These are phyloP conservation scores for Platanthera zijinensis DNA, from an alignment of 106 monocot species.

Conservation along the genomic window DNA sequence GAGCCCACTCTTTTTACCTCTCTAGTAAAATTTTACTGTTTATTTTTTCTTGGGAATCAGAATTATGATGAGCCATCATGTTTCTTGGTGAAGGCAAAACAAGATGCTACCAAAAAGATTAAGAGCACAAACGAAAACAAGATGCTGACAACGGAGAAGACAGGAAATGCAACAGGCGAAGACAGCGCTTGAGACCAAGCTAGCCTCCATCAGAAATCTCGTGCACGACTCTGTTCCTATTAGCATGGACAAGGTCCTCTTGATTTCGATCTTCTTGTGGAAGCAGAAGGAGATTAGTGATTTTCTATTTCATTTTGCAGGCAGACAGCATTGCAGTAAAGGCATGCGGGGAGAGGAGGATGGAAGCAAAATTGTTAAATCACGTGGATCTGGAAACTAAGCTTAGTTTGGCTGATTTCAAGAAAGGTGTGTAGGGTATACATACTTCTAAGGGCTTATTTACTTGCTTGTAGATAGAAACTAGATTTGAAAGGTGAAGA, in stretches of 20 bases:
- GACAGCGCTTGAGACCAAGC: constrained; percentile 50
- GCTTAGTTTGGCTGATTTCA: constrained; percentile 70
- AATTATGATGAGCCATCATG: not conserved
- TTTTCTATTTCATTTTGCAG: constrained; percentile 23
- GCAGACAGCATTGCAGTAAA: constrained; percentile 71
- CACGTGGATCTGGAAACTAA: constrained; percentile 86
- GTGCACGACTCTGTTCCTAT: constrained; percentile 90
- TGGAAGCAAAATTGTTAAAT: constrained; percentile 55
- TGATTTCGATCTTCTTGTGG: not conserved
- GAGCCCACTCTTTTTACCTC: constrained; percentile 1
- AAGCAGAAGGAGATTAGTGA: not conserved
- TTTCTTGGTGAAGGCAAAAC: constrained; percentile 33
- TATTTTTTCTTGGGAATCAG: not conserved
- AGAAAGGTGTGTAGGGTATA: constrained; percentile 40
- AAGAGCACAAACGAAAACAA: constrained; percentile 80
- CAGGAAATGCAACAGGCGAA: constrained; percentile 85
- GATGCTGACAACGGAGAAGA: constrained; percentile 47
- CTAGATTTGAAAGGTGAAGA: too few relatives aligned
- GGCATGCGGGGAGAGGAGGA: constrained; percentile 51
- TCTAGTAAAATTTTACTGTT: not conserved
- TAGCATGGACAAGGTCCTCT: constrained; percentile 66
- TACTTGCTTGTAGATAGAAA: too few relatives aligned
- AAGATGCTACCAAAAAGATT: constrained; percentile 76
- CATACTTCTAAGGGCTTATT: too few relatives aligned
- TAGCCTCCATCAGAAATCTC: constrained; percentile 66